Percentiles rank a stretch among this genome's conserved stretches.
phyloP scores from a whole-genome alignment of 1,139 yeast species.

The Scheffersomyces lignicola region DNA sequence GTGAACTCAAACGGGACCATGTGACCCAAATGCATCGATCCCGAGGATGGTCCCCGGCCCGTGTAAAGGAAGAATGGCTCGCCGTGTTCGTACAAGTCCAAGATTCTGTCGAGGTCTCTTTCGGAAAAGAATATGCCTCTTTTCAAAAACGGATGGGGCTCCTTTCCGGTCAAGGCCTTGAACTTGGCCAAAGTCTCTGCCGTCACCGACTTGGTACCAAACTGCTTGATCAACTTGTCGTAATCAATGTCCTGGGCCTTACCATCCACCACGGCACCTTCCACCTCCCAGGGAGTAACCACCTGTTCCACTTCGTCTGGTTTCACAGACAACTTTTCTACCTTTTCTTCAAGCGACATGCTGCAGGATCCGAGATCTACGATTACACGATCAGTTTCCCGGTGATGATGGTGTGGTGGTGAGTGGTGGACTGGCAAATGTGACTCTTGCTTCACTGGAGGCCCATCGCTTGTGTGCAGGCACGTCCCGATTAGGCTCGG shows the following conservation, averaged over 20 bases:
- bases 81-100: slow-evolving; percentile 90
- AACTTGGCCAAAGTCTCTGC: slow-evolving; percentile 75
- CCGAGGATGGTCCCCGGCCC: slow-evolving; percentile 97
- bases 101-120: slow-evolving; percentile 77
- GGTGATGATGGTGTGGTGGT: too few relatives aligned
- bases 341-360: slow-evolving; percentile 25
- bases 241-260: slow-evolving; percentile 86
- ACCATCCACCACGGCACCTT: slow-evolving; percentile 97
- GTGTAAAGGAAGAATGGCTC: slow-evolving; percentile 95
- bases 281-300: slow-evolving; percentile 98
- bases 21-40: slow-evolving; percentile 95
- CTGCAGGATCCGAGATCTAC: too few relatives aligned
- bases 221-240: slow-evolving; percentile 78
- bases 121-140: slow-evolving; percentile 94
- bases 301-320: slow-evolving; percentile 53
- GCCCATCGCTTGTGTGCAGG: too few relatives aligned
- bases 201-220: slow-evolving; percentile 79
- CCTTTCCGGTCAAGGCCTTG: slow-evolving; percentile 78
- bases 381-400: too few relatives aligned
- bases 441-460: too few relatives aligned
- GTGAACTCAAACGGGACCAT: slow-evolving; percentile 95
- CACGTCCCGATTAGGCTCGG: too few relatives aligned
- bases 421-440: too few relatives aligned
- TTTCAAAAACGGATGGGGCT: slow-evolving; percentile 89
- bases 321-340: slow-evolving; percentile 23